These are phyloP conservation scores for Lachancea fermentati DNA, from an alignment of 805 yeast species.

Conservation along the genomic window DNA sequence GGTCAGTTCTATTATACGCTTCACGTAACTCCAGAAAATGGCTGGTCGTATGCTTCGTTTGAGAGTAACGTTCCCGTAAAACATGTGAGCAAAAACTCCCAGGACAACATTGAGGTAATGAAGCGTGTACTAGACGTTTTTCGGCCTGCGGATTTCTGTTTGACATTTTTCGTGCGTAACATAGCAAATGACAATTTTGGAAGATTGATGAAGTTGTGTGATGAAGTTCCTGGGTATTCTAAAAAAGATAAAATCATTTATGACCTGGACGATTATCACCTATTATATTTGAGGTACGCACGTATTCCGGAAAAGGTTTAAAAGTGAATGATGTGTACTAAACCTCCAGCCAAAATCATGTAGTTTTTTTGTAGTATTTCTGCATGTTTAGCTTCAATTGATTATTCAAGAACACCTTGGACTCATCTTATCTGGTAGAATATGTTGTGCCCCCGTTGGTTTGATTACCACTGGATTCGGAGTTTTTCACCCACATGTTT, in stretches of 20 bases:
- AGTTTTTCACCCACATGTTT: not conserved
- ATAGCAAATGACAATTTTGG: slow-evolving; percentile 30
- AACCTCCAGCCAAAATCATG: too few species aligned
- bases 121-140: slow-evolving; percentile 56
- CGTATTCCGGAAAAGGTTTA: not conserved
- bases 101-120: slow-evolving; percentile 51
- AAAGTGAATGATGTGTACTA: too few species aligned
- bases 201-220: slow-evolving; percentile 30
- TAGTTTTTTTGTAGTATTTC: not conserved
- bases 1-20: slow-evolving; percentile 69
- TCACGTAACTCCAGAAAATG: slow-evolving; percentile 90
- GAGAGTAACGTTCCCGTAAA: slow-evolving; percentile 73
- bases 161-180: slow-evolving; percentile 41
- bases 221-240: slow-evolving; percentile 39
- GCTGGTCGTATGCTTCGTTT: slow-evolving; percentile 95
- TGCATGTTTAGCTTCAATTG: too few species aligned
- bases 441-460: too few species aligned
- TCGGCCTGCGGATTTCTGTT: slow-evolving; percentile 70
- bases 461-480: too few species aligned
- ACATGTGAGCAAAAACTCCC: slow-evolving; percentile 30
- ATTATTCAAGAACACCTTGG: too few species aligned
- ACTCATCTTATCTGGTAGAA: too few species aligned
- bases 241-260: slow-evolving; percentile 64
- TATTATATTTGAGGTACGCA: slow-evolving; percentile 65
- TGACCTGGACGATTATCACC: slow-evolving; percentile 68